Evolutionary conservation across 129 eudicot species (phyloP), one percentile per base, ranked within the genome.

Genomic region (Helianthus tuberosus): DNA sequence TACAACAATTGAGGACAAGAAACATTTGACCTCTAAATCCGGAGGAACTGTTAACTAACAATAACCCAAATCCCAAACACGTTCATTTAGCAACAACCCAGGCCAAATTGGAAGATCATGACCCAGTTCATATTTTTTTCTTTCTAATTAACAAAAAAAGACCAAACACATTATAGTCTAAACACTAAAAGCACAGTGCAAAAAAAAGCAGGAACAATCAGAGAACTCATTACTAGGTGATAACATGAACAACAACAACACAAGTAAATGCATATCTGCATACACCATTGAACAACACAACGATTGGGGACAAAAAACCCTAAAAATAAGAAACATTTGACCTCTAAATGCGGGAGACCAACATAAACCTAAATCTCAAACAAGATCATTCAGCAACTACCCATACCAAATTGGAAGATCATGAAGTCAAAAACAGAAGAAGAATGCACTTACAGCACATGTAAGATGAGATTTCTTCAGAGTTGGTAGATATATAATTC

Each of bases 401-500:
- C 12, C 47, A 43, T 9, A 43, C 8, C 38, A 11, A 52, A 57
- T 11, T 46, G 68, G 68, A 68, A 57, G 51, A 67, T 55, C 25
- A 36, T 55, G 79, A 64, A 51, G 65, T 43, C 5, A 74, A 20
- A 51, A 52, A 51, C 2, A 51, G 44, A 32, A 32, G 35, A 66
- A 68, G 55, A 75, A 66, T 44, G 52, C 25, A 76, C 80, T 76
- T 76, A 76, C 80, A 44, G 70, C 16, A 29, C 75, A 67, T 57
- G 69, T 68, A 58, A 44, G 32, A 9, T 5, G 46, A 63, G 71
- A 60, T 44, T 76, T 62, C 25, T 74, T 62, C 23, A 49, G 71
- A 5, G 3, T 47, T 9, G 55, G 74, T 25, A 76, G 80, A 68
- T 67, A 64, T 67, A 64, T 55, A 64, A 51, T 38, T 51, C 5